Evolutionary conservation across 1,284 basidiomycete genomes (phyloP), one percentile per base, ranked within the genome.

Genomic region (Rhodotorula sp.): DNA sequence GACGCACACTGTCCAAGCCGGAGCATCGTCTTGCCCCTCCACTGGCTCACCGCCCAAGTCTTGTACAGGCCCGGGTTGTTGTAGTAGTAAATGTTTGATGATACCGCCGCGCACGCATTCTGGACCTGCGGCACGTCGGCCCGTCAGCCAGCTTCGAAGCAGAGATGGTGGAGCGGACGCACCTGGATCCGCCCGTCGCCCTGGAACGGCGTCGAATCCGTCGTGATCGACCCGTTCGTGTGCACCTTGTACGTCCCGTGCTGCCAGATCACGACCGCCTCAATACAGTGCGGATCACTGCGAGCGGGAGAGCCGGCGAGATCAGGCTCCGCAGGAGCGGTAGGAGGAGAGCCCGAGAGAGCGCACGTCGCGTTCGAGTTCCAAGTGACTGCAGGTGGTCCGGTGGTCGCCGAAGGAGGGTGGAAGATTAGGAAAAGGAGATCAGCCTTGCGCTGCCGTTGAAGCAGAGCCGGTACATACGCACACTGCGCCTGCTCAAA

Each of bases 401-500:
- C 6, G 39, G 8, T 10, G 8, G 63, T 64, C 41, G 61, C 66
- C 58, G 3, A 5, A 22, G 6, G 32, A 22, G 10, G 39, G 39
- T 39, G 39, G 39, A 15, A 39, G 3, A 6, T 41, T 1, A 6
- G 39, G 39, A 39, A 39, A 7, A 15, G 15, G 15, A 39, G 39
- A 15, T 39, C 39, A 39, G 39, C 39, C 9, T 57, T 22, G 27
- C 27, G 41, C 13, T 37, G 27, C 13, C 21, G 44, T 1, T 15
- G 0, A 60, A 6, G 36, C 21, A 13, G 13, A 8, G 34, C 9
- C 36, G 25, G 13, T 34, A 34, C 8, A n/a, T 15, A 65, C 72
- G 63, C 37, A 73, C 72, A 74, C 37, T 65, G 63, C 2, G 73
- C 67, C 54, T 69, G 63, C 37, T 74, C 73, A 19, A 64, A 74